Conservation (phyloP, 2,329 filamentous ascomycete species). For the Talaromyces rugulosus region DNA sequence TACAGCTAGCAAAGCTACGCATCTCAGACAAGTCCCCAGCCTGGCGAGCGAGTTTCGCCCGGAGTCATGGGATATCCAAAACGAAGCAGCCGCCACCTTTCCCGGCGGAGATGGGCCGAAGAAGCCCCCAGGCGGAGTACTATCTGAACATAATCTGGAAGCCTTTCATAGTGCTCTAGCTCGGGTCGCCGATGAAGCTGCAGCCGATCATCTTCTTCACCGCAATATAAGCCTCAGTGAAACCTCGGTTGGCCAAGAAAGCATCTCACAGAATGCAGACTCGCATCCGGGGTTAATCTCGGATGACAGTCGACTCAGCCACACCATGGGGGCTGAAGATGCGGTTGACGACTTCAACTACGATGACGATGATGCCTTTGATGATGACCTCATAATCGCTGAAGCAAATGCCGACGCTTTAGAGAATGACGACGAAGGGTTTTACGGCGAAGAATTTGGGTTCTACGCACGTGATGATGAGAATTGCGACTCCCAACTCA, state of each 20-base stretch:
- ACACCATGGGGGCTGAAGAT: constrained; percentile 36
- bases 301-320: constrained; percentile 48
- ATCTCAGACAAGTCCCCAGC: constrained; percentile 31
- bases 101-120: constrained; percentile 32
- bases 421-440: constrained; percentile 86
- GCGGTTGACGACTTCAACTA: constrained; percentile 48
- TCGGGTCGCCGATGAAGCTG: constrained; percentile 73
- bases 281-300: constrained; percentile 45
- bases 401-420: constrained; percentile 92
- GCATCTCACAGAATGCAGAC: constrained; percentile 31
- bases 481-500: constrained; percentile 54
- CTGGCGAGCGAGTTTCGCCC: constrained; percentile 30
- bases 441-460: constrained; percentile 94
- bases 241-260: constrained; percentile 33
- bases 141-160: constrained; percentile 57
- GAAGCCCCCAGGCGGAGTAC: constrained; percentile 29
- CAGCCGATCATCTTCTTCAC: constrained; percentile 69
- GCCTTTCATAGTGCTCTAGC: constrained; percentile 82
- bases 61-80: constrained; percentile 11
- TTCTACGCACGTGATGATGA: constrained; percentile 69
- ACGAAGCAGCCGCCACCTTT: constrained; percentile 20
- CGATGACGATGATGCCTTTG: constrained; percentile 62
- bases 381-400: constrained; percentile 88
- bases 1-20: constrained; percentile 12
- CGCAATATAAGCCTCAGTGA: constrained; percentile 52